Conservation (phyloP, 2,329 filamentous ascomycete species). For the Phialocephala subalpina region DNA sequence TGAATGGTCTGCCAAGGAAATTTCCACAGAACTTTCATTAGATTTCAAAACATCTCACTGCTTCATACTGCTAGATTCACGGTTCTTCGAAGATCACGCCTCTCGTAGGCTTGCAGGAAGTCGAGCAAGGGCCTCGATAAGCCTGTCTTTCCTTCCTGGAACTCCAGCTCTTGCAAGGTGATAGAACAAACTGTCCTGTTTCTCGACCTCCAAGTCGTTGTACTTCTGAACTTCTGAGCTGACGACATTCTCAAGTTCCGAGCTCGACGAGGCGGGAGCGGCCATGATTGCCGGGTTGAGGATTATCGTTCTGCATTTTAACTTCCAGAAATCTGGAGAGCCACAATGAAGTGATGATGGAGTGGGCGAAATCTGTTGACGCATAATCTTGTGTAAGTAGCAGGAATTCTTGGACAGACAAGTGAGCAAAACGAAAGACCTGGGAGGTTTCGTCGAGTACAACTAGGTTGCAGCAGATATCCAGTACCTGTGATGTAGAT, state of each 20-base stretch:
- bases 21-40: no score
- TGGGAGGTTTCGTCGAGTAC: constrained; percentile 23
- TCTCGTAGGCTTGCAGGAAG: neutral
- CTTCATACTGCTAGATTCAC: no score
- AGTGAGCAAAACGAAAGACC: constrained; percentile 28
- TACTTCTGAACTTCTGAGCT: no score
- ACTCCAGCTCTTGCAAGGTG: neutral
- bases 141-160: neutral
- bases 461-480: constrained; percentile 29
- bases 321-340: neutral
- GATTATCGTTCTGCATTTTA: no score
- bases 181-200: neutral
- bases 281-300: no score
- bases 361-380: neutral
- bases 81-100: neutral
- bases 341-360: neutral
- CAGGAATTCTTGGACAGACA: constrained; percentile 30
- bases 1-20: no score
- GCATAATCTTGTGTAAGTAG: constrained; percentile 17
- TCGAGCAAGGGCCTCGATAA: neutral
- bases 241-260: no score
- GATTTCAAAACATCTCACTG: no score
- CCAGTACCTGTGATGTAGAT: constrained; percentile 18
- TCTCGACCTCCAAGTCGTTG: no score
- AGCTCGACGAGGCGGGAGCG: no score